A percentile compares a stretch with the other conserved stretches of the same genome.
Conservation (phyloP, 73 alveolate species). For the Paramecium caudatum region DNA sequence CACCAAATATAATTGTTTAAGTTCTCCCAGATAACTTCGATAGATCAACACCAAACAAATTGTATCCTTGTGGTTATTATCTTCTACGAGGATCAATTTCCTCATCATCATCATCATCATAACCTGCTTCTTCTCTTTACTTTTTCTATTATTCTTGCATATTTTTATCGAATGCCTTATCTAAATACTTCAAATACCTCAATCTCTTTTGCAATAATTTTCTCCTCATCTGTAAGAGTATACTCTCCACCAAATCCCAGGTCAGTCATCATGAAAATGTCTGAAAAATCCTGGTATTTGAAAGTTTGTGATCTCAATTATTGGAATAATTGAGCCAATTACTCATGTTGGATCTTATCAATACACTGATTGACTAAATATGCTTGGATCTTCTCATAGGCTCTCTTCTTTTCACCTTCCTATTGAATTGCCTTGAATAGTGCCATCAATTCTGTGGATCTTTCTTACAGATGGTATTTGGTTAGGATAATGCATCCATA, state of each 20-base stretch:
- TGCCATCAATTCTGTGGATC: neutral
- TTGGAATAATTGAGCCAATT: neutral
- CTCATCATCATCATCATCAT: conserved; percentile 41
- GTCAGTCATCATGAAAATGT: conserved; percentile 29
- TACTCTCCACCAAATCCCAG: neutral
- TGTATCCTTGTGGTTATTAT: neutral
- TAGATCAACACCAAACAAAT: conserved; percentile 7
- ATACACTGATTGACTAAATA: neutral
- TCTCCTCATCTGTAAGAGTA: conserved; percentile 8
- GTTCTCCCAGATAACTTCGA: neutral
- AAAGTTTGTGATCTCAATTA: conserved; percentile 20
- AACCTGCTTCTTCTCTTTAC: neutral
- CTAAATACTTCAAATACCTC: neutral
- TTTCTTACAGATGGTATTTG: neutral
- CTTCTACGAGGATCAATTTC: conserved; percentile 44
- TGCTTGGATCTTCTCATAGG: neutral
- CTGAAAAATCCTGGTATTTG: neutral
- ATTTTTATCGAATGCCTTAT: neutral
- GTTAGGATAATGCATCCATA: conserved; percentile 23
- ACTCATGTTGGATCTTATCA: neutral
- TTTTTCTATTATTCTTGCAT: conserved; percentile 37
- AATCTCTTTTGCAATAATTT: neutral
- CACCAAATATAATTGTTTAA: neutral
- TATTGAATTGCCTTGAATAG: neutral
- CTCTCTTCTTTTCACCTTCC: neutral